Percentiles rank a stretch among this genome's conserved stretches.
phyloP scores from a whole-genome alignment of 345 rosid species.

The Erysimum cheiranthoides region DNA sequence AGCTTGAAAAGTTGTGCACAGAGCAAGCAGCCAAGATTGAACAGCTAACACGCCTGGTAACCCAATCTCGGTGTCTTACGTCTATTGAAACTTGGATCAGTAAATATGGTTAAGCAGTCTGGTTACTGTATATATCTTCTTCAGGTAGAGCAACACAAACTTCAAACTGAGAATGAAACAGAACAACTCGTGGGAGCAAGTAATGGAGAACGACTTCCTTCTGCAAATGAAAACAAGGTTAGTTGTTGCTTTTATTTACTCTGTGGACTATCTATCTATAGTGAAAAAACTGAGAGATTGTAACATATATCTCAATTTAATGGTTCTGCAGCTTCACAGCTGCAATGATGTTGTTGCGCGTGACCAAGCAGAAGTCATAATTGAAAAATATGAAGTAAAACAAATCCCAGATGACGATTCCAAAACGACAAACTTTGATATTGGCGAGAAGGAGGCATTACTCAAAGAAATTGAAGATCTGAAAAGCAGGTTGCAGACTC shows the following conservation, averaged over 20 bases:
- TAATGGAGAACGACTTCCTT: slow-evolving; percentile 31
- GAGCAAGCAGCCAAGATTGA: slow-evolving; percentile 87
- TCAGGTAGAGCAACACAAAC: slow-evolving; percentile 67
- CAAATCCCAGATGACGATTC: slow-evolving; percentile 58
- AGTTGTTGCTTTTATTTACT: slow-evolving; percentile 16
- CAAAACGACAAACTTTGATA: slow-evolving; percentile 46
- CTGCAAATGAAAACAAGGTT: slow-evolving; percentile 51
- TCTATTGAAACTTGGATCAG: slow-evolving; percentile 20
- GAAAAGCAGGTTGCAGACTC: slow-evolving; percentile 63
- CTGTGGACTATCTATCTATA: slow-evolving; percentile 13
- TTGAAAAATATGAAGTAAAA: slow-evolving; percentile 55
- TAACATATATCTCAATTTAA: slow-evolving; percentile 16
- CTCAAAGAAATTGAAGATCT: slow-evolving; percentile 78
- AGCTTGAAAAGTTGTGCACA: slow-evolving; percentile 69
- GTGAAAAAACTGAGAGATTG: slow-evolving; percentile 2
- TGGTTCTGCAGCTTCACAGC: slow-evolving; percentile 43
- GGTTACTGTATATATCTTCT: slow-evolving; percentile 34
- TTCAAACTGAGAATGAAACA: slow-evolving; percentile 49
- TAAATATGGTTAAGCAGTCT: slow-evolving; percentile 26
- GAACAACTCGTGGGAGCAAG: slow-evolving; percentile 43
- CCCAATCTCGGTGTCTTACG: slow-evolving; percentile 17
- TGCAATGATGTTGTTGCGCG: slow-evolving; percentile 34
- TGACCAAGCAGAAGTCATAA: slow-evolving; percentile 41
- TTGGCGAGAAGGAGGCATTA: slow-evolving; percentile 77
- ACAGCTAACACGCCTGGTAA: slow-evolving; percentile 66